Conservation (phyloP, 257 asterid species). For the Fraxinus cuspidata region DNA sequence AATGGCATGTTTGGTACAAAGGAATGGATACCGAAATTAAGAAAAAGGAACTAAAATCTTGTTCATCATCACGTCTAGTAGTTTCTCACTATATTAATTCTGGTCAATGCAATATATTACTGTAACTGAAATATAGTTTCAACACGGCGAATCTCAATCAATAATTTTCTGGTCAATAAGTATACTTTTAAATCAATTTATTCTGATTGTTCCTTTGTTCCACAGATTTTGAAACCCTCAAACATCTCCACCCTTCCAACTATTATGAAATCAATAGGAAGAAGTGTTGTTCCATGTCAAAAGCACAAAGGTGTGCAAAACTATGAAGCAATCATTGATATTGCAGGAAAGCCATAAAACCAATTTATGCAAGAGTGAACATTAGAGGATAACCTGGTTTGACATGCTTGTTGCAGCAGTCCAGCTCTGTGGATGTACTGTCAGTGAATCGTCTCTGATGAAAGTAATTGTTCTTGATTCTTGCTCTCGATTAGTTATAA, state of each 20-base stretch:
- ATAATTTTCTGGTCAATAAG: not conserved
- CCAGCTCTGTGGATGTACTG: conserved; percentile 49
- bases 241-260: not conserved
- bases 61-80: too few relatives aligned
- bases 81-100: too few relatives aligned
- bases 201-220: not conserved
- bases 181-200: not conserved
- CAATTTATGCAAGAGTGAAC: not conserved
- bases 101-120: not conserved
- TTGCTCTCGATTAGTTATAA: conserved; percentile 30
- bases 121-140: not conserved
- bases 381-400: conserved; percentile 39
- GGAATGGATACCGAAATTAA: too few relatives aligned
- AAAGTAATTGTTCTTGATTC: conserved; percentile 49
- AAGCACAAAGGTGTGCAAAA: not conserved
- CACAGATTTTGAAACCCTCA: not conserved
- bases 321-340: not conserved
- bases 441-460: conserved; percentile 34
- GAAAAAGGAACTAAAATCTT: not conserved
- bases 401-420: conserved; percentile 37
- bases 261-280: not conserved
- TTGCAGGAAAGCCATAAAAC: not conserved
- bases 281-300: not conserved
- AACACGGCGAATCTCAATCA: not conserved
- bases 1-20: too few relatives aligned